Conservation (phyloP, 2,329 filamentous ascomycete genomes). For the Xylariaceae sp. region DNA sequence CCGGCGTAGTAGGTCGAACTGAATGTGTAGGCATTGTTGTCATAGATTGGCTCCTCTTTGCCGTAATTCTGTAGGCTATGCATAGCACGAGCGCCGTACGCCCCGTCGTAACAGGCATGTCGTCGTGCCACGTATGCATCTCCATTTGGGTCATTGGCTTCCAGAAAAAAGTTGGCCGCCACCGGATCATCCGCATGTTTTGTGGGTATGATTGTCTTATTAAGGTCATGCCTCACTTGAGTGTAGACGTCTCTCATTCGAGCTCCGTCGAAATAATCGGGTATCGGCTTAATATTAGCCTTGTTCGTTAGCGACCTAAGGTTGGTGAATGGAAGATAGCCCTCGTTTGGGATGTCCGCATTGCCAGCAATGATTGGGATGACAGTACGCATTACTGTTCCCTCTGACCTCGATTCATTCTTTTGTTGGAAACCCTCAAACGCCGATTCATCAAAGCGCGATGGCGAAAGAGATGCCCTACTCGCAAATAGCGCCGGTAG, state of each 20-base stretch:
- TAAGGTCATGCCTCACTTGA: slow-evolving; percentile 17
- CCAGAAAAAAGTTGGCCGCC: slow-evolving; percentile 19
- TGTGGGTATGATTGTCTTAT: slow-evolving; percentile 29
- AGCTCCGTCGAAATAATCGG: slow-evolving; percentile 18
- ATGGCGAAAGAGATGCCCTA: slow-evolving; percentile 32
- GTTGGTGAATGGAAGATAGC: too few species aligned
- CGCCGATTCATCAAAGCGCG: slow-evolving; percentile 20
- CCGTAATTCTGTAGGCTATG: slow-evolving; percentile 15
- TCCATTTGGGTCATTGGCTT: not conserved
- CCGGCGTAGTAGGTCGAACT: slow-evolving; percentile 48
- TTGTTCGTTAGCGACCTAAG: too few species aligned
- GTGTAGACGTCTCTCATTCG: not conserved
- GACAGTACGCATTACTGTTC: slow-evolving; percentile 16
- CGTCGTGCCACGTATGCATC: not conserved
- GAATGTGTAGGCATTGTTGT: slow-evolving; percentile 49
- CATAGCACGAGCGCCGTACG: slow-evolving; percentile 11
- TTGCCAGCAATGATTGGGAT: slow-evolving; percentile 19
- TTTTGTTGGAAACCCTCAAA: slow-evolving; percentile 32
- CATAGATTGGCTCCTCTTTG: slow-evolving; percentile 40
- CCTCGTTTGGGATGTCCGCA: slow-evolving; percentile 18
- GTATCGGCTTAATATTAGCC: too few species aligned
- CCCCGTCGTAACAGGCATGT: slow-evolving; percentile 13
- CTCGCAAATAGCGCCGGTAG: not conserved
- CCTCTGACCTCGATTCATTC: slow-evolving; percentile 15
- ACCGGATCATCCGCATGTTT: slow-evolving; percentile 24